phyloP scores from a whole-genome alignment of 2,329 filamentous ascomycete species.

The Sporothrix pseudoabietina region DNA sequence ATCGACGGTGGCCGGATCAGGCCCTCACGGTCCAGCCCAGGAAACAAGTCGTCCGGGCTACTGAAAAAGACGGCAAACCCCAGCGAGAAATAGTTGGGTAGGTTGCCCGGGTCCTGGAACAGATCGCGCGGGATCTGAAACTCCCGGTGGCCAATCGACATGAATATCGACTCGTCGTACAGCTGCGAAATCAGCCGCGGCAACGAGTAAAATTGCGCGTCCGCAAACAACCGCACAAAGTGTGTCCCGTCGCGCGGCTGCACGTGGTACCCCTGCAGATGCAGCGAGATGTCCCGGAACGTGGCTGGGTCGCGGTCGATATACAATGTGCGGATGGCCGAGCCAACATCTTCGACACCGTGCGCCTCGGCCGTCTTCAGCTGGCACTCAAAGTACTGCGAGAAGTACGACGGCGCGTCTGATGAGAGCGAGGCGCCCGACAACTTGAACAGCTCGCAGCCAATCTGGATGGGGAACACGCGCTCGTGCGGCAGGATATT shows the following conservation, averaged over 20 bases:
- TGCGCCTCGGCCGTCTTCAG: constrained; percentile 64
- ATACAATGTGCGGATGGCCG: constrained; percentile 75
- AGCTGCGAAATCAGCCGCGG: constrained; percentile 88
- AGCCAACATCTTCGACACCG: constrained; percentile 51
- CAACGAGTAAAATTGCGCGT: constrained; percentile 85
- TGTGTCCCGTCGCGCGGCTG: constrained; percentile 78
- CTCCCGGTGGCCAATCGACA: constrained; percentile 81
- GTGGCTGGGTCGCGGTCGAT: constrained; percentile 91
- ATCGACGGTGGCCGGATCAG: constrained; percentile 87
- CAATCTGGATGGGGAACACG: constrained; percentile 75
- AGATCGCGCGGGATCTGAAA: constrained; percentile 90
- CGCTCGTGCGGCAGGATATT: constrained; percentile 67
- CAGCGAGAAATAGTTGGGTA: constrained; percentile 93
- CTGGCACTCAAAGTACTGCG: constrained; percentile 87
- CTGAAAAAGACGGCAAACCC: constrained; percentile 89
- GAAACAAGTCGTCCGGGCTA: constrained; percentile 77
- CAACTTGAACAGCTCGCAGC: constrained; percentile 70
- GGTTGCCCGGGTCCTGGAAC: constrained; percentile 82
- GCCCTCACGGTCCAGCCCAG: constrained; percentile 75
- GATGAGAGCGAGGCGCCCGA: constrained; percentile 73
- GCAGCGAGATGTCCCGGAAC: constrained; percentile 84
- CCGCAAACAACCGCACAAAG: constrained; percentile 89
- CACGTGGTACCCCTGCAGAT: constrained; percentile 91
- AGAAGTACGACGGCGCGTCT: constrained; percentile 93
- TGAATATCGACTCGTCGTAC: constrained; percentile 88